Percentiles rank a stretch among this genome's conserved stretches.
These are phyloP conservation scores for Hygrophorus russula DNA, from an alignment of 768 basidiomycete genomes.

Conservation along the genomic window DNA sequence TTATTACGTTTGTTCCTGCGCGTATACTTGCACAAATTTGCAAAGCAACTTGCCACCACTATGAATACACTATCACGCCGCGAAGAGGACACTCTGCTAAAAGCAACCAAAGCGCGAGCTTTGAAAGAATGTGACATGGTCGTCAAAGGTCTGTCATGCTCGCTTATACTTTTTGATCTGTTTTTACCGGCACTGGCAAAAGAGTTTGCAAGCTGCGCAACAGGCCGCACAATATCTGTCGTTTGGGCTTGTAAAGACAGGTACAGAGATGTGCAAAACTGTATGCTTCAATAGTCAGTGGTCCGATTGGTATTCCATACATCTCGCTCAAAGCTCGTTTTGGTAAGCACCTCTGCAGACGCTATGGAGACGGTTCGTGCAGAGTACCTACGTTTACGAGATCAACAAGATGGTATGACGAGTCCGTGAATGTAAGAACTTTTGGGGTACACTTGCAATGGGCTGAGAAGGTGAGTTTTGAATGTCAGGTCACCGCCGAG, in stretches of 20 bases:
- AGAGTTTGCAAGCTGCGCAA: constrained; percentile 83
- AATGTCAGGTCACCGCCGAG: too few relatives aligned
- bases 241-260: constrained; percentile 74
- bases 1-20: too few relatives aligned
- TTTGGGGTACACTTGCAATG: too few relatives aligned
- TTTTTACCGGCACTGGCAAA: constrained; percentile 2
- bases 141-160: constrained; percentile 47
- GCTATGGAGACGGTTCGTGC: constrained; percentile 61
- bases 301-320: neutral
- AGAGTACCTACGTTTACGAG: constrained; percentile 63
- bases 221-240: constrained; percentile 72
- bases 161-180: neutral
- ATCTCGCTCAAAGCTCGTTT: neutral
- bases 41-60: constrained; percentile 5
- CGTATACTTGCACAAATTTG: too few relatives aligned
- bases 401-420: constrained; percentile 15
- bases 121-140: constrained; percentile 67
- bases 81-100: constrained; percentile 79
- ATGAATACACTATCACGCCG: constrained; percentile 84
- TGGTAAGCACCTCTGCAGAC: constrained; percentile 55
- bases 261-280: constrained; percentile 60
- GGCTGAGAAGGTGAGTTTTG: too few relatives aligned
- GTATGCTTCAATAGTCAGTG: constrained; percentile 72
- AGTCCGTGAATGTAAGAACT: neutral
- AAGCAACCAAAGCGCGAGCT: constrained; percentile 71